A percentile compares a stretch with the other conserved stretches of the same genome.
These are phyloP conservation scores for Mucor velutinosus DNA, from an alignment of 371 early-diverging fungal genomes.

Conservation along the genomic window DNA sequence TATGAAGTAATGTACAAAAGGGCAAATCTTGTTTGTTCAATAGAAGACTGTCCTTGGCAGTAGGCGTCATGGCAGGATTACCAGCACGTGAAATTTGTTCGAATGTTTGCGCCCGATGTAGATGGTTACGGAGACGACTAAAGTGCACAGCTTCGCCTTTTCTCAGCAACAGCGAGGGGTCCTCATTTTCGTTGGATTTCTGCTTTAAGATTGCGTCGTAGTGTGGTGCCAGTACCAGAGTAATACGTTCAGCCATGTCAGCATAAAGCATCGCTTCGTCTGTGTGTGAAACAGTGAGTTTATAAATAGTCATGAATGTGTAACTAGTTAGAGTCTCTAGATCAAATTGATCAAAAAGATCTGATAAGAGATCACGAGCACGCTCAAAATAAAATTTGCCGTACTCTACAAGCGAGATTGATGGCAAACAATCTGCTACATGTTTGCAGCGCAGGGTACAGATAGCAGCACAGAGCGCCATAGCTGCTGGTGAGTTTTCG, in stretches of 20 bases:
- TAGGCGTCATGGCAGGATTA: not conserved
- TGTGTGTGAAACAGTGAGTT: constrained; percentile 15
- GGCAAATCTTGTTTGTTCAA: constrained; percentile 11
- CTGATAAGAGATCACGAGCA: constrained; percentile 33
- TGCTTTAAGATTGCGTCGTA: constrained; percentile 5
- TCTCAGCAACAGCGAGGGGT: not conserved
- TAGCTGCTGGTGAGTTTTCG: constrained; percentile 21
- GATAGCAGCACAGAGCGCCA: constrained; percentile 40
- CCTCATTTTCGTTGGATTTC: not conserved
- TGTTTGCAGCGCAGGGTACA: constrained; percentile 43
- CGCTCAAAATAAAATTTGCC: constrained; percentile 38
- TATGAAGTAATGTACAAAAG: constrained; percentile 20
- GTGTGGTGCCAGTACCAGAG: constrained; percentile 13
- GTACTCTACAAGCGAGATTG: constrained; percentile 25
- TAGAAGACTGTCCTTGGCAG: not conserved
- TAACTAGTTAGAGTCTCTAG: constrained; percentile 36
- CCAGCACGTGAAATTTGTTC: constrained; percentile 14
- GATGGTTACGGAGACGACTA: constrained; percentile 16
- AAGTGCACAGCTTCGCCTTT: constrained; percentile 23
- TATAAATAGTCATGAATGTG: constrained; percentile 34
- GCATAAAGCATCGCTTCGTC: constrained; percentile 23
- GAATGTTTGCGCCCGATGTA: constrained; percentile 22
- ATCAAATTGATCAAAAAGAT: constrained; percentile 38
- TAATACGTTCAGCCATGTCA: constrained; percentile 39
- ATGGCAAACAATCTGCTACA: constrained; percentile 22